These are phyloP conservation scores for Cyberlindnera mrakii DNA, from an alignment of 805 yeast species.

Conservation along the genomic window DNA sequence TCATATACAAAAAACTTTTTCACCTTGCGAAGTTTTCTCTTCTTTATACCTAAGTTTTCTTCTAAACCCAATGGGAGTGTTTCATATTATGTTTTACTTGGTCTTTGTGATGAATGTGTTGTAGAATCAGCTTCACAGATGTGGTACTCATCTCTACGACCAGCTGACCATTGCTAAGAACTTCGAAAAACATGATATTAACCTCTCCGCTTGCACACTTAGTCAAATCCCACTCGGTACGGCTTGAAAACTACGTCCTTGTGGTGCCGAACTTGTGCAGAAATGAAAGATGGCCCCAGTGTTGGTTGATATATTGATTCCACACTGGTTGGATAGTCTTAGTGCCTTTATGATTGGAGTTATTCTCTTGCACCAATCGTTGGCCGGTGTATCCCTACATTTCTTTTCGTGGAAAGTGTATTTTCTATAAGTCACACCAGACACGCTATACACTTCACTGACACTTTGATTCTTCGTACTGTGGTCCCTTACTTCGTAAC, in stretches of 20 bases:
- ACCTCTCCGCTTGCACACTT: constrained; percentile 28
- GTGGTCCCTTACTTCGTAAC: no score
- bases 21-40: no score
- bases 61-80: no score
- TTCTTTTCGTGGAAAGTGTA: background rate
- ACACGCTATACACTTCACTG: no score
- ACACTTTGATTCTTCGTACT: no score
- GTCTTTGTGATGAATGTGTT: no score
- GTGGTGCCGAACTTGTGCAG: constrained; percentile 41
- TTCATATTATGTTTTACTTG: no score
- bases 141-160: no score
- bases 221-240: constrained; percentile 37
- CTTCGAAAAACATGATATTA: background rate
- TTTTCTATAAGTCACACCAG: background rate
- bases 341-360: constrained; percentile 19
- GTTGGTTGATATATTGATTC: background rate
- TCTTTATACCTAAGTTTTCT: no score
- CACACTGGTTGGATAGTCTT: constrained; percentile 21
- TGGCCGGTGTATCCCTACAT: constrained; percentile 25
- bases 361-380: background rate
- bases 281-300: constrained; percentile 21
- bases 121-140: no score
- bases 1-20: no score
- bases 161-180: background rate
- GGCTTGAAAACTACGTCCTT: constrained; percentile 25